Percentiles rank a stretch among this genome's conserved stretches.
Evolutionary conservation across 2,329 filamentous ascomycete species (phyloP).

Genomic region (Geosmithia putterillii): DNA sequence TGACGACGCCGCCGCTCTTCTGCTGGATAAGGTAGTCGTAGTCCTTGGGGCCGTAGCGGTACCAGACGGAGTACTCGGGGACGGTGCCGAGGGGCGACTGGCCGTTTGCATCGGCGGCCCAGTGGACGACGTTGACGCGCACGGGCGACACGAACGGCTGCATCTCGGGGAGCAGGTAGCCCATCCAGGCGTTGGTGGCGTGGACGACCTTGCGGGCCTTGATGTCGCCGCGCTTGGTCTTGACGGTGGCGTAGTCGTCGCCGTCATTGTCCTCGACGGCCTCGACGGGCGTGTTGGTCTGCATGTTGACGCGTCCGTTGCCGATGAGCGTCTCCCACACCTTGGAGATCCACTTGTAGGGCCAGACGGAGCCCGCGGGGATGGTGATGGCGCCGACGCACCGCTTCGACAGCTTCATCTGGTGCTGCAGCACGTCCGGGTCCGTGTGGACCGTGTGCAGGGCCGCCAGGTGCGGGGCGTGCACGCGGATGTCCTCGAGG

Average conservation of each 20-base stretch:
- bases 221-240: slow-evolving; percentile 9
- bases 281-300: slow-evolving; percentile 9
- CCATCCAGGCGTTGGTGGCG: slow-evolving; percentile 13
- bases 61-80: slow-evolving; percentile 7
- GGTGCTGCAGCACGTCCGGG: slow-evolving; percentile 1
- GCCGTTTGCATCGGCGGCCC: neutral
- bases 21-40: slow-evolving; percentile 12
- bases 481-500: slow-evolving; percentile 6
- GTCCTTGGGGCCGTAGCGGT: slow-evolving; percentile 9
- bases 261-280: slow-evolving; percentile 3
- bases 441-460: slow-evolving; percentile 5
- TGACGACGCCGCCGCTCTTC: slow-evolving; percentile 6
- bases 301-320: slow-evolving; percentile 6
- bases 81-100: neutral
- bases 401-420: slow-evolving; percentile 9
- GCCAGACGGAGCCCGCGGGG: slow-evolving; percentile 10
- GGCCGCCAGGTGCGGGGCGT: slow-evolving; percentile 5
- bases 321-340: slow-evolving; percentile 4
- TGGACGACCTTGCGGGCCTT: slow-evolving; percentile 9
- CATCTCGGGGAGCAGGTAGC: slow-evolving; percentile 11
- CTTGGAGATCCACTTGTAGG: slow-evolving; percentile 10
- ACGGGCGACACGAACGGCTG: slow-evolving; percentile 6
- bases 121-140: slow-evolving; percentile 5
- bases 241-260: slow-evolving; percentile 4
- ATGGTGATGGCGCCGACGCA: slow-evolving; percentile 15